A percentile compares a stretch with the other conserved stretches of the same genome.
These are phyloP conservation scores for Solanum verrucosum DNA, from an alignment of 257 asterid species.

Conservation along the genomic window DNA sequence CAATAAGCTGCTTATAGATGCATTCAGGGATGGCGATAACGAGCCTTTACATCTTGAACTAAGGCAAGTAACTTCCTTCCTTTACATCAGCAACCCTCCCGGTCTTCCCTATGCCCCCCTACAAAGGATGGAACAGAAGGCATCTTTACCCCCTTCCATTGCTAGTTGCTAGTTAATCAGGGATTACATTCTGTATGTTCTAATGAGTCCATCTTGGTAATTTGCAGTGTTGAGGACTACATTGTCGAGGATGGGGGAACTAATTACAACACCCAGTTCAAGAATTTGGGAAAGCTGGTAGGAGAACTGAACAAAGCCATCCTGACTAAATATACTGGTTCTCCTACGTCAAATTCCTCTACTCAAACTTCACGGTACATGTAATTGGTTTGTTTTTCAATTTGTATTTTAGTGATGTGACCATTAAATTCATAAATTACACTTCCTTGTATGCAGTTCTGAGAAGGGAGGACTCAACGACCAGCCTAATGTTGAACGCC, in stretches of 20 bases:
- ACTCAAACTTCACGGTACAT: slow-evolving; percentile 29
- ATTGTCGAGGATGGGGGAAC: slow-evolving; percentile 29
- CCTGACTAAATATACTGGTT: slow-evolving; percentile 23
- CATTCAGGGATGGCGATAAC: slow-evolving; percentile 51
- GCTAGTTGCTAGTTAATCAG: background rate
- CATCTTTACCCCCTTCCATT: background rate
- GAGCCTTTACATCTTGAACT: slow-evolving; percentile 51
- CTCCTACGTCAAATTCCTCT: slow-evolving; percentile 21
- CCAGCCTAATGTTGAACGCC: background rate
- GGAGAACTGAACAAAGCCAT: slow-evolving; percentile 30
- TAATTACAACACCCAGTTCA: slow-evolving; percentile 47
- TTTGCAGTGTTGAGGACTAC: slow-evolving; percentile 42
- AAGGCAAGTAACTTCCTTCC: slow-evolving; percentile 22
- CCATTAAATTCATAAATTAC: background rate
- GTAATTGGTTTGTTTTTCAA: background rate
- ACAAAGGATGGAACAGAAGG: background rate
- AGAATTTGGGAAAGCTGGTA: slow-evolving; percentile 58
- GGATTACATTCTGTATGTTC: background rate
- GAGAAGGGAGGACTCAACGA: background rate
- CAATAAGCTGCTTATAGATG: slow-evolving; percentile 55
- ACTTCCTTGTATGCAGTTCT: background rate
- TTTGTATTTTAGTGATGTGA: background rate
- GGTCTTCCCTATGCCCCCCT: background rate
- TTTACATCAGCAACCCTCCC: background rate
- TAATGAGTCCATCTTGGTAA: background rate